Conservation (phyloP, 2,329 filamentous ascomycete species). For the Colletotrichum magnum region DNA sequence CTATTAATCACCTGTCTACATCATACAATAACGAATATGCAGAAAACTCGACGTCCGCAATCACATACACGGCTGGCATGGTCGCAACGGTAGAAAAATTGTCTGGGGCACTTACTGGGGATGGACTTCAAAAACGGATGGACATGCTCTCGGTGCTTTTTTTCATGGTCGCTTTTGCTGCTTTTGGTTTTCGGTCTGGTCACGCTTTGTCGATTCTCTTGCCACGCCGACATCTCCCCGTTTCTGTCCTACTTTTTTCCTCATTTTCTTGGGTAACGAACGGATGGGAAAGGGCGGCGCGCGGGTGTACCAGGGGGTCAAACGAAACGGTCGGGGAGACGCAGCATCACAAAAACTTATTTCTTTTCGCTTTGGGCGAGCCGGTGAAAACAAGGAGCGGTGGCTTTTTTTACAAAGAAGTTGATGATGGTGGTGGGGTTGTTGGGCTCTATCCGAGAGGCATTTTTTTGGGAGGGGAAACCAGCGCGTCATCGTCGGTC, state of each 20-base stretch:
- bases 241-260: conserved; percentile 16
- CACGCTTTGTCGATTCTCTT: not conserved
- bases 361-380: not conserved
- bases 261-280: not conserved
- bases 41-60: conserved; percentile 3
- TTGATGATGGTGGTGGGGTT: not conserved
- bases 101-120: conserved; percentile 25
- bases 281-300: not conserved
- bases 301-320: not conserved
- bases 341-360: not conserved
- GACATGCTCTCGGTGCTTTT: conserved; percentile 26
- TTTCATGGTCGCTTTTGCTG: conserved; percentile 1
- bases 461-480: conserved; percentile 5
- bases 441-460: conserved; percentile 13
- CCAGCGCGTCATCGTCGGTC: conserved; percentile 8
- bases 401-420: not conserved
- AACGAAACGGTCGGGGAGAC: conserved; percentile 16
- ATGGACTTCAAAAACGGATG: not conserved
- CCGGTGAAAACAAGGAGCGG: conserved; percentile 7
- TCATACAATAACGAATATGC: conserved; percentile 13
- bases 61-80: conserved; percentile 33
- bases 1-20: conserved; percentile 36
- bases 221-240: not conserved
- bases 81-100: conserved; percentile 34
- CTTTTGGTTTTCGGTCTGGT: not conserved